Base-by-base conservation (phyloP, 257 asterid genomes). In the Nicotiana obtusifolia region DNA sequence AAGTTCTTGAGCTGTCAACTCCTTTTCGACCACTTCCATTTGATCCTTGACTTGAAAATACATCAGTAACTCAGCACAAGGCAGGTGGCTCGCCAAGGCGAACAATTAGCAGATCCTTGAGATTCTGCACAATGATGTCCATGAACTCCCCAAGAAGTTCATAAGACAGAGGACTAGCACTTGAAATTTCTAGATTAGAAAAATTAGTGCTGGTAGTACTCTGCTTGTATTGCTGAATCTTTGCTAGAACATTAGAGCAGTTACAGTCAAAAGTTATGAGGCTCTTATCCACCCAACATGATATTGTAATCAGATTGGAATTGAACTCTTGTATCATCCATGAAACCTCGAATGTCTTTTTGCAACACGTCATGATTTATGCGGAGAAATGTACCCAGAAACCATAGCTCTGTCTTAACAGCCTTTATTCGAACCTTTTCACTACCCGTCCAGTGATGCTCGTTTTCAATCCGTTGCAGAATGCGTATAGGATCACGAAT, bases 1-100 rank as follows among this genome's bases (percentile, higher is more conserved):
- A 37, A 68, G 31, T 68, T 68, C 56, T n/a, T 37, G 31, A 68
- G n/a, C 77, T n/a, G 10, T 68, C 77, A 68, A 68, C 57, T 68
- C 77, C 77, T 41, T 68, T 68, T n/a, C 6, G 11, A 68, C 17
- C 1, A 3, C 4, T 67, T 33, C 76, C 24, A 67, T 8, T 67
- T 67, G 76, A 67, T 33, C 37, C 37, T 5, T 33, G 6, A 33
- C 37, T 33, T 33, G 37, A 33, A 33, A 33, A 33, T 33, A 33
- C 37, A 33, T 5, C 37, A 33, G 37, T 33, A 7, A 33, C 7
- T 33, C 37, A 5, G 37, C 37, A 33, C 37, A 33, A 33, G 37
- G 37, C 37, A 33, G 37, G 37, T 33, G 6, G 37, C 37, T 33
- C 6, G 7, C 37, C 37, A 33, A 33, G 37, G 37, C 7, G 37